A percentile compares a stretch with the other conserved stretches of the same genome.
phyloP scores from a whole-genome alignment of 176 grass and related monocot species.

The Zoysia pacifica region DNA sequence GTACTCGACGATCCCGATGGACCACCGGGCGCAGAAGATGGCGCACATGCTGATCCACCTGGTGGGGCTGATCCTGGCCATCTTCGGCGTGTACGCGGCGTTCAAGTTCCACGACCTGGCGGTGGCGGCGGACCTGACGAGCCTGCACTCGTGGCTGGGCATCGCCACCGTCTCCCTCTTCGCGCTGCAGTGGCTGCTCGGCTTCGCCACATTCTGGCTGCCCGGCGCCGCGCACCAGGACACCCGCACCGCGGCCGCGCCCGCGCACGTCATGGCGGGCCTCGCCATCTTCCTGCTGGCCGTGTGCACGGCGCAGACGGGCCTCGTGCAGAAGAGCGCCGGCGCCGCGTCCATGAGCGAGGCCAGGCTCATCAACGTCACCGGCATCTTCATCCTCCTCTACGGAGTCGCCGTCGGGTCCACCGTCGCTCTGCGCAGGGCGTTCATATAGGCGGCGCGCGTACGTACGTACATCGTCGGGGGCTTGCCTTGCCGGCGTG shows the following conservation, averaged over 20 bases:
- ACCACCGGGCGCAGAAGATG: conserved; percentile 52
- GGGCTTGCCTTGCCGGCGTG: neutral
- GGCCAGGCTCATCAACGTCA: conserved; percentile 77
- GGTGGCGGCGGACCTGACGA: conserved; percentile 49
- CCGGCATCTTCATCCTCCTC: conserved; percentile 78
- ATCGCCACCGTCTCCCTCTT: conserved; percentile 75
- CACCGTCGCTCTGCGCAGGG: conserved; percentile 58
- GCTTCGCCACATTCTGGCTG: conserved; percentile 75
- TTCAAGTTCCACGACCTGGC: conserved; percentile 83
- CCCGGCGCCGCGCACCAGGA: conserved; percentile 22
- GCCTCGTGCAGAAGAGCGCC: conserved; percentile 71
- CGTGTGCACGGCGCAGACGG: conserved; percentile 78
- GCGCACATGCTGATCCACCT: conserved; percentile 83
- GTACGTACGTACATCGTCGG: neutral
- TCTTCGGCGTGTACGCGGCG: conserved; percentile 83
- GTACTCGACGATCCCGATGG: conserved; percentile 58
- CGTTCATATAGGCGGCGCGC: neutral
- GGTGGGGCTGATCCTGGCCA: conserved; percentile 68
- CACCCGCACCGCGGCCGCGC: conserved; percentile 25
- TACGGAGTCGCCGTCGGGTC: conserved; percentile 62
- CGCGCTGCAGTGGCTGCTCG: conserved; percentile 90
- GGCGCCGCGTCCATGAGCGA: conserved; percentile 42
- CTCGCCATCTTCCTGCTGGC: conserved; percentile 78
- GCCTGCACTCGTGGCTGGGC: conserved; percentile 89
- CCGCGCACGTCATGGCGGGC: conserved; percentile 54